Conservation (phyloP, 2,329 filamentous ascomycete genomes). For the Rhynchosporium secalis region DNA sequence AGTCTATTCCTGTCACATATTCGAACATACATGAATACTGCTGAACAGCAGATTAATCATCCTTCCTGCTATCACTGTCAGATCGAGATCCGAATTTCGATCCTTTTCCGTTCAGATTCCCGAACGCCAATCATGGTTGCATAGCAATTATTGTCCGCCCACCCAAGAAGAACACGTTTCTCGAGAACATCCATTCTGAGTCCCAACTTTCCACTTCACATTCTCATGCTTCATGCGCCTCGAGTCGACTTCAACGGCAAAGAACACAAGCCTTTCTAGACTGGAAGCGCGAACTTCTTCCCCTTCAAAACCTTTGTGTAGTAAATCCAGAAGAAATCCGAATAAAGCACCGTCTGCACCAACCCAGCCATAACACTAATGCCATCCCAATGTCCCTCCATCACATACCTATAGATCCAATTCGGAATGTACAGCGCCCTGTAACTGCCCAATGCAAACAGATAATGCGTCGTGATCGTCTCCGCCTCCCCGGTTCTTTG, state of each 20-base stretch:
- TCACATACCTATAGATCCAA: slow-evolving; percentile 90
- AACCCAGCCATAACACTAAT: slow-evolving; percentile 88
- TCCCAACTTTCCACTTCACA: background rate
- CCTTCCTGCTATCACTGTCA: slow-evolving; percentile 16
- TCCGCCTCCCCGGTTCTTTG: slow-evolving; percentile 97
- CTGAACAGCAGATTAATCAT: slow-evolving; percentile 10
- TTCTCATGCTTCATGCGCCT: background rate
- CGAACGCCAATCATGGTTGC: slow-evolving; percentile 37
- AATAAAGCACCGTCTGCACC: slow-evolving; percentile 92
- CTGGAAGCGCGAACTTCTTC: slow-evolving; percentile 83
- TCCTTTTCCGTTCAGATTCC: slow-evolving; percentile 8
- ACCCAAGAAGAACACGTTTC: slow-evolving; percentile 12
- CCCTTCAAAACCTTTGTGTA: slow-evolving; percentile 94
- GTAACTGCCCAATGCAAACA: slow-evolving; percentile 90
- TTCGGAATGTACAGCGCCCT: slow-evolving; percentile 96
- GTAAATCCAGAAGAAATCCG: slow-evolving; percentile 99
- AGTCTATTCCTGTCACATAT: slow-evolving; percentile 23
- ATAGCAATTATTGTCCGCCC: slow-evolving; percentile 11
- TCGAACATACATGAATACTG: slow-evolving; percentile 27
- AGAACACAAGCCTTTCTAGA: slow-evolving; percentile 49
- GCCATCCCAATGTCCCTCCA: slow-evolving; percentile 78
- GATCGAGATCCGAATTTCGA: slow-evolving; percentile 29
- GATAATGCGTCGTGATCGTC: slow-evolving; percentile 98
- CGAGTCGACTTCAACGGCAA: background rate
- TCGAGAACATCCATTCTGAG: slow-evolving; percentile 9